phyloP scores from a whole-genome alignment of 1,139 yeast species.

The Sugiyamaella japonica region DNA sequence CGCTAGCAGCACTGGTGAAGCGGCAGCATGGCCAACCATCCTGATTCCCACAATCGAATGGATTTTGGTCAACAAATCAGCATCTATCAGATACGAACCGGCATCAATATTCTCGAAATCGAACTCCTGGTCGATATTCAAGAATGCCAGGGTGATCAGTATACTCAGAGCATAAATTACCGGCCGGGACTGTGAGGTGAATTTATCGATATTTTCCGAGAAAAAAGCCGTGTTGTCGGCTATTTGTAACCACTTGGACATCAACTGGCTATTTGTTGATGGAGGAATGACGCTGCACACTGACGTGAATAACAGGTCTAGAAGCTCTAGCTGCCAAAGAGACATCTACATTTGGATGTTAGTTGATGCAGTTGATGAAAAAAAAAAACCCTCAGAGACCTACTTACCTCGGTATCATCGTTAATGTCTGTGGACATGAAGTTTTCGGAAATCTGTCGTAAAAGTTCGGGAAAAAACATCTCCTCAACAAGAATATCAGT shows the following conservation, averaged over 20 bases:
- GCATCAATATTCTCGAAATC: constrained; percentile 22
- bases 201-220: constrained; percentile 30
- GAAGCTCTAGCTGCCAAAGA: constrained; percentile 26
- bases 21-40: constrained; percentile 36
- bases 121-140: constrained; percentile 39
- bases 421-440: constrained; percentile 20
- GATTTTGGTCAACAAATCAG: constrained; percentile 45
- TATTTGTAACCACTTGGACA: constrained; percentile 58
- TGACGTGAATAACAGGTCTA: constrained; percentile 34
- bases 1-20: constrained; percentile 58
- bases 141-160: constrained; percentile 36
- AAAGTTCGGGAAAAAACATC: constrained; percentile 27
- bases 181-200: constrained; percentile 48
- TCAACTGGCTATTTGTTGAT: constrained; percentile 30
- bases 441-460: constrained; percentile 21
- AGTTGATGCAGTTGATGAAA: not conserved
- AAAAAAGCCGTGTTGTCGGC: constrained; percentile 50
- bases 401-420: constrained; percentile 11
- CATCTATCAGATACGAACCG: constrained; percentile 48
- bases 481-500: constrained; percentile 31
- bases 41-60: constrained; percentile 40
- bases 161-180: constrained; percentile 35
- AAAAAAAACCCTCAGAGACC: not conserved
- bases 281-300: constrained; percentile 36
- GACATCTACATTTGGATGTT: constrained; percentile 7